phyloP scores from a whole-genome alignment of 2,329 filamentous ascomycete genomes.

The Aspergillus piperis region DNA sequence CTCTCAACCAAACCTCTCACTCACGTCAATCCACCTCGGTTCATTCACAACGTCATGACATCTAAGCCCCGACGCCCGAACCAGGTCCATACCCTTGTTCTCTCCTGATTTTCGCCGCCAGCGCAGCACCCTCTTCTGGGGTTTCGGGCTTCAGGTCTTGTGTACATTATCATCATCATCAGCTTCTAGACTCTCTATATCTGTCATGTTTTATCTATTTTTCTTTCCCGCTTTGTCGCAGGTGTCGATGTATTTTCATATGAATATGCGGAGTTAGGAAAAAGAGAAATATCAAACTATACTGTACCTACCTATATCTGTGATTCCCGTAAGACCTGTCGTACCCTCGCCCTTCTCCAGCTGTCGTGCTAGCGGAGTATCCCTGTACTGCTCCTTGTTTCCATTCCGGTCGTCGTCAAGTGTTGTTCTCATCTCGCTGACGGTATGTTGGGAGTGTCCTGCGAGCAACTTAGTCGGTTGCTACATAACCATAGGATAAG shows the following conservation, averaged over 20 bases:
- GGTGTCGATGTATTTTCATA: conserved; percentile 21
- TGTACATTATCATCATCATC: conserved; percentile 47
- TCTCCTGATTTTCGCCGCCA: conserved; percentile 46
- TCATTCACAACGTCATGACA: conserved; percentile 16
- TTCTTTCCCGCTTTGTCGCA: conserved; percentile 20
- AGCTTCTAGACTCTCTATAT: conserved; percentile 20
- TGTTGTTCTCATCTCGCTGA: conserved; percentile 32
- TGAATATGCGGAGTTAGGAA: conserved; percentile 31
- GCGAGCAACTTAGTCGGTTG: background rate
- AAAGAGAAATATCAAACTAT: conserved; percentile 25
- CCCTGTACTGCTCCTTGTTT: conserved; percentile 39
- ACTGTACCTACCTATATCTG: conserved; percentile 44
- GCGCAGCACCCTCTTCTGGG: conserved; percentile 37
- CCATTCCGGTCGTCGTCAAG: conserved; percentile 41
- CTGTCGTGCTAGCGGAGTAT: conserved; percentile 56
- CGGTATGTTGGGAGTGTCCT: conserved; percentile 35
- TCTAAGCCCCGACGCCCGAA: conserved; percentile 57
- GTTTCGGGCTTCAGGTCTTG: conserved; percentile 38
- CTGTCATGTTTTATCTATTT: conserved; percentile 17
- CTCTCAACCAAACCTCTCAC: background rate
- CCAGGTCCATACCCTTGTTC: conserved; percentile 58
- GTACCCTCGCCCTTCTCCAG: conserved; percentile 59
- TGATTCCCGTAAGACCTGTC: conserved; percentile 38
- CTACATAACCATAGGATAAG: too few species aligned
- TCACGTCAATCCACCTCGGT: conserved; percentile 14